Base-by-base conservation (phyloP, 495 filamentous ascomycete species). In the Podospora anserina region DNA sequence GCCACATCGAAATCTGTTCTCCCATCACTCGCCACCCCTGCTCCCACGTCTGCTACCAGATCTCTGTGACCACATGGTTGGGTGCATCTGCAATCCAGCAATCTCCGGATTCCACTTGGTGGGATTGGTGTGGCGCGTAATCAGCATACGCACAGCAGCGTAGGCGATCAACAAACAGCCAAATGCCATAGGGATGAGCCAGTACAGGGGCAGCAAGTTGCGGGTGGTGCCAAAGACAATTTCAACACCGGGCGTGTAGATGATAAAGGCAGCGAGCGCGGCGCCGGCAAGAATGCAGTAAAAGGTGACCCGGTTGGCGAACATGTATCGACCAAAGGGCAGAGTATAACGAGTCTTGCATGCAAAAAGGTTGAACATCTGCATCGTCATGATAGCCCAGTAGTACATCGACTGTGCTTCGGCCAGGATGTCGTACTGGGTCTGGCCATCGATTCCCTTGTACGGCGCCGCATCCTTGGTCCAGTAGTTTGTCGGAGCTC, bases 321-420 rank as follows among this genome's bases (percentile, higher is more conserved):
- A 71, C 69, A 71, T 71, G 69, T 71, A 71, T 30, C 63, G 27
- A 13, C 69, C 69, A 30, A 71, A 66, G 32, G 69, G 69, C 44
- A 68, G 57, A 34, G 69, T 71, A 19, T 66, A 23, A 4, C 69
- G 66, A 23, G 69, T 66, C 63, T 71, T 71, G 62, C 66, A 71
- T 5, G 69, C 69, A 56, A 71, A 71, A 2, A 71, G 57, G 49
- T 71, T 71, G 66, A 71, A 71, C 69, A 71, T 71, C 34, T 77
- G 75, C 73, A 77, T 74, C 19, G 75, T 77, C 75, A 77, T 77
- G 64, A 77, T 69, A 53, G 75, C 68, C 75, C 75, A 77, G 65
- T 77, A 77, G 60, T 75, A 77, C 71, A 77, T 74, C 4, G 69
- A 72, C 63, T 77, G 75, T 4, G 73, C 75, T 65, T 77, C 75